Conservation (phyloP, 2,329 filamentous ascomycete species). For the Diaporthe velutina region DNA sequence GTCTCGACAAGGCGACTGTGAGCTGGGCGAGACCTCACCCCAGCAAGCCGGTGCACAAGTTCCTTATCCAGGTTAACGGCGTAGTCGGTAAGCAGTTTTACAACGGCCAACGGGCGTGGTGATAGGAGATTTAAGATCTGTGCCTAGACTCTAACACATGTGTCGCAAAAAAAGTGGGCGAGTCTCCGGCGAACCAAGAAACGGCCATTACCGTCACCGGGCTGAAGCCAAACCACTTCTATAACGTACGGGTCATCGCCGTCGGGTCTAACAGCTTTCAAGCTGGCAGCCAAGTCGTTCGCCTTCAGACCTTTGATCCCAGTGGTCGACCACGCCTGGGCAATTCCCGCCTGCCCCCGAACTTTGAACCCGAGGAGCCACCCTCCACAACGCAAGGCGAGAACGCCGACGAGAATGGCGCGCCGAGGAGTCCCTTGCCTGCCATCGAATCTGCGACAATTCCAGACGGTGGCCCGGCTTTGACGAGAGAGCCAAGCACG, state of each 20-base stretch:
- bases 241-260: constrained; percentile 93
- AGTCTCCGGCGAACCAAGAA: constrained; percentile 81
- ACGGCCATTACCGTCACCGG: constrained; percentile 93
- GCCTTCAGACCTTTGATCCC: constrained; percentile 80
- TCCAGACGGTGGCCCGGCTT: constrained; percentile 70
- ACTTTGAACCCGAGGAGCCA: constrained; percentile 66
- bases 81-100: constrained; percentile 76
- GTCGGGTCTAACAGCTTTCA: constrained; percentile 94
- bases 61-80: constrained; percentile 93
- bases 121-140: constrained; percentile 38
- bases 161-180: constrained; percentile 73
- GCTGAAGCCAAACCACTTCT: constrained; percentile 87
- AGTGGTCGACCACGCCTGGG: constrained; percentile 74
- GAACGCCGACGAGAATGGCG: constrained; percentile 63
- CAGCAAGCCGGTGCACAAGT: constrained; percentile 81
- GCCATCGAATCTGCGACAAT: constrained; percentile 72
- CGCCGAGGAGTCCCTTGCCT: constrained; percentile 63
- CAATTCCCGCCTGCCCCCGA: constrained; percentile 68
- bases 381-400: constrained; percentile 55
- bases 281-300: constrained; percentile 86
- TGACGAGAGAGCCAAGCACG: constrained; percentile 74
- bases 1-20: constrained; percentile 86
- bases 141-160: constrained; percentile 30
- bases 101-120: constrained; percentile 39
- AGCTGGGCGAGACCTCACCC: constrained; percentile 85